A percentile compares a stretch with the other conserved stretches of the same genome.
Conservation (phyloP, 106 monocot genomes). For the Allium fistulosum region DNA sequence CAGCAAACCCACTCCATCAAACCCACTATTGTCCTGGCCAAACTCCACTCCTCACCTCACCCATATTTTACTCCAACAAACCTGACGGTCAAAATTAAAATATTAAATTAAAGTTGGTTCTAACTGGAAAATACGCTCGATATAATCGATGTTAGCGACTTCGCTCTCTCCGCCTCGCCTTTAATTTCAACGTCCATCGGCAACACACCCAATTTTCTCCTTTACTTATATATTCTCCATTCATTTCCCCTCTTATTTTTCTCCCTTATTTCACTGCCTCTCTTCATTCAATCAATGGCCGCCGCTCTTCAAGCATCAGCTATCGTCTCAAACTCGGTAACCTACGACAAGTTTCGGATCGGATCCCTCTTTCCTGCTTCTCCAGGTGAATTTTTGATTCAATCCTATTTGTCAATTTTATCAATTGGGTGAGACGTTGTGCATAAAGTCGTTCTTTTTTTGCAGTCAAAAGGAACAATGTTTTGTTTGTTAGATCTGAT, state of each 20-base stretch:
- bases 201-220: neutral
- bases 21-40: no score
- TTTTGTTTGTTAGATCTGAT: constrained; percentile 7
- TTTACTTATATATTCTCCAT: neutral
- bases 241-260: neutral
- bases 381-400: neutral
- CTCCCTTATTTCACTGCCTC: neutral
- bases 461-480: neutral
- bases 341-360: constrained; percentile 1
- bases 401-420: neutral
- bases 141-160: no score
- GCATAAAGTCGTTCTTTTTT: neutral
- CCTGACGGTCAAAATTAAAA: no score
- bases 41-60: no score
- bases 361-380: neutral
- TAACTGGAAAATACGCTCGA: no score
- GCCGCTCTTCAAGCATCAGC: constrained; percentile 3
- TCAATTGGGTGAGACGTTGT: neutral
- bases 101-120: no score
- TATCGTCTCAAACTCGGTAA: neutral
- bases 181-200: neutral
- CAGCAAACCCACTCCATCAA: no score
- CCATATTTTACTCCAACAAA: no score
- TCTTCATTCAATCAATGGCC: neutral
- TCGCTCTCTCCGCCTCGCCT: neutral